phyloP scores from a whole-genome alignment of 805 yeast genomes.

The Ascoidea tarda region DNA sequence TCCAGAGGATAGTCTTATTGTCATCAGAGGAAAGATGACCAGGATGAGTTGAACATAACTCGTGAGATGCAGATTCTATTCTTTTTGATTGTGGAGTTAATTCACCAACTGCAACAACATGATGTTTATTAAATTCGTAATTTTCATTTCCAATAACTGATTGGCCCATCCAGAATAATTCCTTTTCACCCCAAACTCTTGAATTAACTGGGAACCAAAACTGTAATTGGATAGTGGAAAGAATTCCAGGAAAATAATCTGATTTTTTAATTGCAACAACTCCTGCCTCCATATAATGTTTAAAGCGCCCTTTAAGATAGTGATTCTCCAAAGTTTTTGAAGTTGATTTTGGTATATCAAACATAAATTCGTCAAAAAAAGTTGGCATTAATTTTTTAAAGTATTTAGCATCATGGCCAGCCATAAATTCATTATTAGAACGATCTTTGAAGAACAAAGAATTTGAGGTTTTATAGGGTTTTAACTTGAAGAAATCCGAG shows the following conservation, averaged over 20 bases:
- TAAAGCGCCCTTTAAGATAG: conserved; percentile 14
- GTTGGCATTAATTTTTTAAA: conserved; percentile 24
- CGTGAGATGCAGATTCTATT: conserved; percentile 14
- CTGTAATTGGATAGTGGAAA: conserved; percentile 27
- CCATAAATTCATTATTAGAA: conserved; percentile 12
- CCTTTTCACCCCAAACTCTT: conserved; percentile 67
- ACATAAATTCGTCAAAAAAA: conserved; percentile 14
- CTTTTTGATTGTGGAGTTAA: conserved; percentile 10
- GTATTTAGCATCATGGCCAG: conserved; percentile 17
- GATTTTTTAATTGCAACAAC: conserved; percentile 31
- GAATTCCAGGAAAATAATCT: conserved; percentile 33
- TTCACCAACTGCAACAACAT: conserved; percentile 24
- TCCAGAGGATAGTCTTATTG: conserved; percentile 36
- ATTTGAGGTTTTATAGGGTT: conserved; percentile 18
- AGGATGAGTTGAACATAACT: conserved; percentile 44
- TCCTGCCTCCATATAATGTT: conserved; percentile 31
- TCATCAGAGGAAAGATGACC: conserved; percentile 38
- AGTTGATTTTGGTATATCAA: conserved; percentile 9
- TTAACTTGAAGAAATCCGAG: conserved; percentile 19
- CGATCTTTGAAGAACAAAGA: conserved; percentile 34
- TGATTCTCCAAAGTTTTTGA: conserved; percentile 12
- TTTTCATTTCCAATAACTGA: conserved; percentile 23
- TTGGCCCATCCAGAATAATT: conserved; percentile 62
- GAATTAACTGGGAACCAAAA: conserved; percentile 25
- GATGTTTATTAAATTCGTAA: conserved; percentile 22